A percentile compares a stretch with the other conserved stretches of the same genome.
Conservation (phyloP, 108 stramenopile genomes). For the Skeletonema menzelii region DNA sequence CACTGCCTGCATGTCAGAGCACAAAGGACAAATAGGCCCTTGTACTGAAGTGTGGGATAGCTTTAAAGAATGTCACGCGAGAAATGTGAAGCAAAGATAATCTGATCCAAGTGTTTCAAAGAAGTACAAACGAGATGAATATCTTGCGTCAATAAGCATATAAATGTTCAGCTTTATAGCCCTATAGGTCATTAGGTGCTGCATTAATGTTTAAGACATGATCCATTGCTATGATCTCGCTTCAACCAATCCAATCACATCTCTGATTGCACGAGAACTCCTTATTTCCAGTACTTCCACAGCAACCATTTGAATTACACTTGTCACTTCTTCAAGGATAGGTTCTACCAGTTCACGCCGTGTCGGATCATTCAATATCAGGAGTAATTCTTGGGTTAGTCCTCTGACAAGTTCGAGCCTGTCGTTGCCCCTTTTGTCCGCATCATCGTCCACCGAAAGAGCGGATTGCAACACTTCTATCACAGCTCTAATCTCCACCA, state of each 20-base stretch:
- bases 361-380: conserved; percentile 54
- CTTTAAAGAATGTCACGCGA: conserved; percentile 39
- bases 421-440: conserved; percentile 27
- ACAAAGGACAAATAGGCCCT: conserved; percentile 15
- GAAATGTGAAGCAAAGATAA: background rate
- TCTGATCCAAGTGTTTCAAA: background rate
- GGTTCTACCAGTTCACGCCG: conserved; percentile 64
- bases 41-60: conserved; percentile 34
- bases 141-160: background rate
- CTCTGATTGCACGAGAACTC: conserved; percentile 73
- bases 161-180: no score
- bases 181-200: background rate
- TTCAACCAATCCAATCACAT: conserved; percentile 51
- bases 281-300: conserved; percentile 87
- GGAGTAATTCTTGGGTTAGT: conserved; percentile 51
- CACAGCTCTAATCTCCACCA: conserved; percentile 70
- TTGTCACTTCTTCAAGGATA: conserved; percentile 66
- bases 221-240: background rate
- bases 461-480: conserved; percentile 73
- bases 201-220: background rate
- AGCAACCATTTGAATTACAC: conserved; percentile 81
- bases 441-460: conserved; percentile 27
- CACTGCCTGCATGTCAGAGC: conserved; percentile 14
- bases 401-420: conserved; percentile 63
- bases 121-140: background rate